These are phyloP conservation scores for Chaetoceros tenuissimus DNA, from an alignment of 108 stramenopile genomes.

Conservation along the genomic window DNA sequence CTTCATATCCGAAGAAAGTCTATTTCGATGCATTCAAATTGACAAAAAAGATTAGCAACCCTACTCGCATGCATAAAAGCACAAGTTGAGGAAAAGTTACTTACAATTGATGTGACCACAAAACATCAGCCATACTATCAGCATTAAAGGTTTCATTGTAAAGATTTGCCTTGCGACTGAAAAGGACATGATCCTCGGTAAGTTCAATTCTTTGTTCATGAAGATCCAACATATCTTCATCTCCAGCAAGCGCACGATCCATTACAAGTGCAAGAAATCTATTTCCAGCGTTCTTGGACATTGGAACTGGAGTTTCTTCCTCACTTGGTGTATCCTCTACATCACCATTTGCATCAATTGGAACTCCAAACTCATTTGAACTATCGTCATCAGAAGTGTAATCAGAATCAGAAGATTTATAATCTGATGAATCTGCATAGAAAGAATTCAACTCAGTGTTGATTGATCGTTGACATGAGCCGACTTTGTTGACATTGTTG, in stretches of 20 bases:
- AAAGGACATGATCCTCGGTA: constrained; percentile 83
- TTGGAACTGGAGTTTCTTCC: constrained; percentile 63
- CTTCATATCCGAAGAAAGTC: constrained; percentile 66
- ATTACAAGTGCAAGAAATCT: constrained; percentile 64
- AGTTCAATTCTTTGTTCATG: constrained; percentile 50
- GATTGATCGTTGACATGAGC: neutral
- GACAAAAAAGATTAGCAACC: constrained; percentile 5
- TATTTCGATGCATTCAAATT: constrained; percentile 18
- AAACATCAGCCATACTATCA: constrained; percentile 75
- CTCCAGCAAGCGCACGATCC: constrained; percentile 33
- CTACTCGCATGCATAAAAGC: neutral
- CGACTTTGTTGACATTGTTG: neutral
- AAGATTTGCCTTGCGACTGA: constrained; percentile 73
- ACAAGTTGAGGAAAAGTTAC: constrained; percentile 9
- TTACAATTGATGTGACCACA: constrained; percentile 75
- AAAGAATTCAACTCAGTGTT: constrained; percentile 6
- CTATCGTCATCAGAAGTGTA: constrained; percentile 45
- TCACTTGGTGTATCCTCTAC: constrained; percentile 29
- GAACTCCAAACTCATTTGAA: neutral
- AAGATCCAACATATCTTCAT: constrained; percentile 47
- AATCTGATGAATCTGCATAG: constrained; percentile 40
- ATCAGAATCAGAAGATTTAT: constrained; percentile 51
- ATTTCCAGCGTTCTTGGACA: constrained; percentile 72
- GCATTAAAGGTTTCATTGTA: constrained; percentile 83
- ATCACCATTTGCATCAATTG: constrained; percentile 19